These are phyloP conservation scores for Xylaria flabelliformis DNA, from an alignment of 495 filamentous ascomycete species.

Conservation along the genomic window DNA sequence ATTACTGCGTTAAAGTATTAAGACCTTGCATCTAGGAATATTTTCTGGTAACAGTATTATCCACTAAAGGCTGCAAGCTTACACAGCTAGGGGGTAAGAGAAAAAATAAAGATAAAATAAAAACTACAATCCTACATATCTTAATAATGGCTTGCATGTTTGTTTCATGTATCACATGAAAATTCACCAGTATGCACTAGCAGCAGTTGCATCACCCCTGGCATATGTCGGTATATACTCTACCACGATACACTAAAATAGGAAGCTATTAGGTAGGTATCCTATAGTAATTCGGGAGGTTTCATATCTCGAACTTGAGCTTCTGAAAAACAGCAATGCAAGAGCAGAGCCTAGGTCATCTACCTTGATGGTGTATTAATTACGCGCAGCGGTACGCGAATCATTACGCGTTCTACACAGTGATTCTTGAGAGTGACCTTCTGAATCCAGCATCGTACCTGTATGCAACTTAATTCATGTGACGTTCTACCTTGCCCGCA, in stretches of 20 bases:
- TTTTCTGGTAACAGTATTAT: background rate
- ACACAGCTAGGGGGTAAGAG: background rate
- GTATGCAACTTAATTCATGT: background rate
- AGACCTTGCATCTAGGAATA: background rate
- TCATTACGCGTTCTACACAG: background rate
- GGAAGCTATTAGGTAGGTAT: background rate
- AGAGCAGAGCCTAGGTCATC: background rate
- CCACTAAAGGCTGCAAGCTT: background rate
- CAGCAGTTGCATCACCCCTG: background rate
- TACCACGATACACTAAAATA: background rate
- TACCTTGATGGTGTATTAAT: background rate
- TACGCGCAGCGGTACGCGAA: background rate
- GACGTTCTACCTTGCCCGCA: background rate
- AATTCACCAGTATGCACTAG: background rate
- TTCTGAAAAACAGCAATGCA: background rate
- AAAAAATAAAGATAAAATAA: conserved; percentile 1
- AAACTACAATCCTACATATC: background rate
- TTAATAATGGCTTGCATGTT: background rate
- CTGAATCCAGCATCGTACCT: background rate
- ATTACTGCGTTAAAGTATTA: background rate
- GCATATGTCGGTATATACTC: background rate
- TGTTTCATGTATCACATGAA: background rate
- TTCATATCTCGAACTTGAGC: background rate
- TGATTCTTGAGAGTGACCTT: background rate
- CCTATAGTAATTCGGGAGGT: background rate